A percentile compares a stretch with the other conserved stretches of the same genome.
phyloP scores from a whole-genome alignment of 805 yeast genomes.

The Yarrowia alimentaria region DNA sequence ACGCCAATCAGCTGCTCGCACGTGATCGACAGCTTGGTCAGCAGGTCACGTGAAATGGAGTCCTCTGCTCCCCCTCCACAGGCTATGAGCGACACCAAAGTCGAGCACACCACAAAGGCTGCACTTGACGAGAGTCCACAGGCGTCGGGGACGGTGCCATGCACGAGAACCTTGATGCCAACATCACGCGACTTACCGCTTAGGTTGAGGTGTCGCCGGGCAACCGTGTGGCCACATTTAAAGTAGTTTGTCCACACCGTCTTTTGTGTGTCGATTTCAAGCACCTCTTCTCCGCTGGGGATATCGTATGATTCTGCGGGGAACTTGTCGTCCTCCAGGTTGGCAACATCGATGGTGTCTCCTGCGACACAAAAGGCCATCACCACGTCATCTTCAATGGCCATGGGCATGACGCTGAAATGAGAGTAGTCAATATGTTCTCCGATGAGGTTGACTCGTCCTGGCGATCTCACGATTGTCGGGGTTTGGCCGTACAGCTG shows the following conservation, averaged over 20 bases:
- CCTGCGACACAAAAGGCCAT: conserved; percentile 42
- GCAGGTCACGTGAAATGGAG: conserved; percentile 52
- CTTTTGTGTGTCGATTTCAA: conserved; percentile 49
- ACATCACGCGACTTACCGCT: conserved; percentile 21
- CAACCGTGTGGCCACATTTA: conserved; percentile 63
- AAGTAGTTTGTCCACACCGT: conserved; percentile 69
- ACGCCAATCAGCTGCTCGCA: conserved; percentile 73
- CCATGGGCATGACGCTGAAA: conserved; percentile 71
- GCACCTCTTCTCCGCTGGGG: conserved; percentile 31
- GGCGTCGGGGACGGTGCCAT: conserved; percentile 71
- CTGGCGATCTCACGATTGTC: conserved; percentile 64
- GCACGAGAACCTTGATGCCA: conserved; percentile 51
- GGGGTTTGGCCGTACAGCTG: conserved; percentile 36
- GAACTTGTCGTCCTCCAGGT: conserved; percentile 38
- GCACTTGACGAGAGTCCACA: conserved; percentile 72
- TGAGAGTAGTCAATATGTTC: conserved; percentile 71
- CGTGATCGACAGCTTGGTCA: conserved; percentile 59
- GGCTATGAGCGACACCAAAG: conserved; percentile 55
- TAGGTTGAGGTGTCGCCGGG: conserved; percentile 47
- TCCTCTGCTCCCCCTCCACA: conserved; percentile 47
- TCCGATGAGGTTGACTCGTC: conserved; percentile 71
- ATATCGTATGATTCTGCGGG: conserved; percentile 29
- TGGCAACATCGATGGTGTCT: conserved; percentile 40
- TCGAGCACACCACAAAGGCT: conserved; percentile 65
- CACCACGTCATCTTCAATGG: conserved; percentile 61